phyloP scores from a whole-genome alignment of 805 yeast species.

The Yarrowia divulgata region DNA sequence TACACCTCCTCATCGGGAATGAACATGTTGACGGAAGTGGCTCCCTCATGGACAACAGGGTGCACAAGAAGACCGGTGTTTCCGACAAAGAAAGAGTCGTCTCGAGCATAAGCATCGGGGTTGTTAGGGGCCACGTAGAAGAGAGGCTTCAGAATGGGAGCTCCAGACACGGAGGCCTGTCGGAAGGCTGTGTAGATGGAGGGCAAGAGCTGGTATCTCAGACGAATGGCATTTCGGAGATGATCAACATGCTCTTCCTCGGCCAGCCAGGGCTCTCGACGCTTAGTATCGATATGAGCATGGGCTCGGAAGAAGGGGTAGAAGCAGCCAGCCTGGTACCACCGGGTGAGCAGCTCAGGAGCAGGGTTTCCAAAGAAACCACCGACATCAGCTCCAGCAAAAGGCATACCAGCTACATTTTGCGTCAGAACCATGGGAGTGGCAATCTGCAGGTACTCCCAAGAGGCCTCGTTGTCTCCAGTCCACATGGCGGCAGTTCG shows the following conservation, averaged over 20 bases:
- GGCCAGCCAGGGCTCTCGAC: constrained; percentile 91
- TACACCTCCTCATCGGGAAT: constrained; percentile 57
- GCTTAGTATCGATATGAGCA: constrained; percentile 90
- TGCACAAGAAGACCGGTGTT: constrained; percentile 73
- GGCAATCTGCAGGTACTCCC: constrained; percentile 84
- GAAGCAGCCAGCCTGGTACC: constrained; percentile 97
- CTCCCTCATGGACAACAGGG: constrained; percentile 73
- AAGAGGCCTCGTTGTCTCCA: constrained; percentile 92
- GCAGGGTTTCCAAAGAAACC: constrained; percentile 94
- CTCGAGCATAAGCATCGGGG: constrained; percentile 62
- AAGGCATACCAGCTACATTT: constrained; percentile 86
- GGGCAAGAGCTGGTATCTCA: constrained; percentile 81
- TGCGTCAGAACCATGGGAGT: constrained; percentile 87
- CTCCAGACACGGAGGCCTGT: constrained; percentile 64
- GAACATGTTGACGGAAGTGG: constrained; percentile 53
- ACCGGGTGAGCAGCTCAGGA: constrained; percentile 78
- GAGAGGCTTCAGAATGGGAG: constrained; percentile 64
- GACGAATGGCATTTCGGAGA: constrained; percentile 71
- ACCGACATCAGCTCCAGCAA: constrained; percentile 95
- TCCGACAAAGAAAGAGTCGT: constrained; percentile 85
- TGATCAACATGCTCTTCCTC: constrained; percentile 73
- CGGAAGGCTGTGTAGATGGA: constrained; percentile 80
- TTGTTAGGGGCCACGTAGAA: constrained; percentile 50
- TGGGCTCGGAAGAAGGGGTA: constrained; percentile 97
- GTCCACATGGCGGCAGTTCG: constrained; percentile 95